These are phyloP conservation scores for Grigorovia transvaalensis DNA, from an alignment of 805 yeast genomes.

Conservation along the genomic window DNA sequence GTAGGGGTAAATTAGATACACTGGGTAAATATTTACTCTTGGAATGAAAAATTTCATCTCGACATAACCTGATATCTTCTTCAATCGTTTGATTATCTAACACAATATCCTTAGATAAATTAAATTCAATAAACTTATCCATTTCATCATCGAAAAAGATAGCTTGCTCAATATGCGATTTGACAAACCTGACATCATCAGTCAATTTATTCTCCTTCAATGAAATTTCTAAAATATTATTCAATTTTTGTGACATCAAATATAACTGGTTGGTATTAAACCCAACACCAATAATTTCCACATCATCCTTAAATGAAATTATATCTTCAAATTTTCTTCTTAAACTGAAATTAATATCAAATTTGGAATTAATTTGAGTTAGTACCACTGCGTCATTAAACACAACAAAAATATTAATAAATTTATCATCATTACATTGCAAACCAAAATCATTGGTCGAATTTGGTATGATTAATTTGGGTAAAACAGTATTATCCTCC, in stretches of 20 bases:
- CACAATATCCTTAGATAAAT: constrained; percentile 35
- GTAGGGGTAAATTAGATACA: constrained; percentile 37
- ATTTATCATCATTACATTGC: constrained; percentile 3
- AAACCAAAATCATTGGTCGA: constrained; percentile 6
- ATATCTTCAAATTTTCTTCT: constrained; percentile 73
- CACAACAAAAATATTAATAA: constrained; percentile 45
- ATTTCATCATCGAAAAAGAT: constrained; percentile 43
- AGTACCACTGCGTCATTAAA: constrained; percentile 53
- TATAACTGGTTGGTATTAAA: constrained; percentile 40
- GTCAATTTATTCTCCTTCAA: constrained; percentile 24
- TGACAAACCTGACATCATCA: constrained; percentile 34
- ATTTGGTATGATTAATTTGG: constrained; percentile 10
- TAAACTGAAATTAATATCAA: constrained; percentile 26
- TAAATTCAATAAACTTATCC: constrained; percentile 40
- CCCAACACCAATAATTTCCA: constrained; percentile 51
- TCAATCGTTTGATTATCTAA: constrained; percentile 38
- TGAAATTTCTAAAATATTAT: constrained; percentile 54
- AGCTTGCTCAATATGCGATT: constrained; percentile 77
- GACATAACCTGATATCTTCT: constrained; percentile 39
- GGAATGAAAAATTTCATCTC: constrained; percentile 48
- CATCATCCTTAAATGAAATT: constrained; percentile 43
- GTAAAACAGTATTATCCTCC: constrained; percentile 7
- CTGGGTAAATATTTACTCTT: constrained; percentile 43
- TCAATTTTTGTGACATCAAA: constrained; percentile 38
- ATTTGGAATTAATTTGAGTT: constrained; percentile 43